Percentiles rank a stretch among this genome's conserved stretches.
Evolutionary conservation across 2,329 filamentous ascomycete species (phyloP).

Genomic region (Fusarium sarcochroum): DNA sequence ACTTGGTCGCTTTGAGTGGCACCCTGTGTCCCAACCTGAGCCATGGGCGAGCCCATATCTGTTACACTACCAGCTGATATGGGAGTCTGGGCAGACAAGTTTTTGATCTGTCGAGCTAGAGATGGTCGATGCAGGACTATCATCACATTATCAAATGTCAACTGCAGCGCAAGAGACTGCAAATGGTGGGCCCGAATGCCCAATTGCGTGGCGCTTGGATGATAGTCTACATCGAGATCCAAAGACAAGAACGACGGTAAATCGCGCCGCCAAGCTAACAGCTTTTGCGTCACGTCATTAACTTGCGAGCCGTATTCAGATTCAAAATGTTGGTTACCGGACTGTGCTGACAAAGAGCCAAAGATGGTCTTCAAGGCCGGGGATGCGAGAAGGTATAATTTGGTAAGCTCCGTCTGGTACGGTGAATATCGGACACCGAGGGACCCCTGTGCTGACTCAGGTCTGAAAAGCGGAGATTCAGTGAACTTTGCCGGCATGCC

Average conservation of each 20-base stretch:
- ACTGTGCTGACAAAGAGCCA: background rate
- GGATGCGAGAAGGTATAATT: background rate
- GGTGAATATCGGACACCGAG: background rate
- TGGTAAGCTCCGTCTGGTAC: background rate
- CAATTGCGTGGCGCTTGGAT: background rate
- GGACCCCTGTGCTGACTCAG: background rate
- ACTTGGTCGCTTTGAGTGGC: background rate
- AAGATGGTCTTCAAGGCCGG: background rate
- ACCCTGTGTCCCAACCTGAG: background rate
- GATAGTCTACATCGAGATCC: background rate
- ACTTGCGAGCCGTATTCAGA: background rate
- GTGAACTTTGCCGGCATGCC: background rate
- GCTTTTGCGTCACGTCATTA: background rate
- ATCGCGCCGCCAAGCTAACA: background rate
- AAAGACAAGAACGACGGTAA: background rate
- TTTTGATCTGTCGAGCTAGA: background rate
- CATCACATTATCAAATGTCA: conserved; percentile 1
- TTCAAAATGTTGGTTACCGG: background rate
- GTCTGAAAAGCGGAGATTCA: background rate
- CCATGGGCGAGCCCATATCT: background rate
- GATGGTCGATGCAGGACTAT: background rate
- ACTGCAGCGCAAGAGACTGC: background rate
- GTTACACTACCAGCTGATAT: background rate
- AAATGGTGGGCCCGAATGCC: background rate
- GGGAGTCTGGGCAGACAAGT: background rate